Evolutionary conservation across 306 rosid species (phyloP), one percentile per base, ranked within the genome.

Genomic region (Ochetophila trinervis): DNA sequence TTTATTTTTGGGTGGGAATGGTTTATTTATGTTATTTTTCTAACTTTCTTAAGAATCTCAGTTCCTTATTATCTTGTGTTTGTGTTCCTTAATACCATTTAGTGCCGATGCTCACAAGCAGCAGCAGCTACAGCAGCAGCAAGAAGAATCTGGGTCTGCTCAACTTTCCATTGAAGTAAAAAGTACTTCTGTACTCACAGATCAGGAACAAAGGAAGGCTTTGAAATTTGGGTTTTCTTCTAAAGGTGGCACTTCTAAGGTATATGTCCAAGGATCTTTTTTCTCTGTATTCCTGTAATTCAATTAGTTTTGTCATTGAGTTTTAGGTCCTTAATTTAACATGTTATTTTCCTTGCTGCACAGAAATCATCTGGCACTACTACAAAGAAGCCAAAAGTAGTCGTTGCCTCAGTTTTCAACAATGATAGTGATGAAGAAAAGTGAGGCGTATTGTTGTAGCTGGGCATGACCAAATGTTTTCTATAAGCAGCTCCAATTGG

Each of bases 161-260:
- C 18, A 79, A 60, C 85, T 24, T 80, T 64, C 96, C 50, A 47
- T 79, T 24, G 95, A 84, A 67, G 52, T 80, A 65, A 82, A 24
- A 80, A 80, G 81, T 76, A 84, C 89, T 17, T 85, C 98, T 8
- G 70, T 84, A 17, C 87, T 89, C 65, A 82, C 84, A 35, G 92
- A 82, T 81, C 93, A 93, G 78, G 95, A 89, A 36, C 96, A 86
- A 69, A 83, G 98, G 69, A 85, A 87, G 78, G 77, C 93, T 51
- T 79, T 89, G 81, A 93, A 89, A 76, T 93, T 93, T 72, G 98
- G 93, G 53, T 89, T 93, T 85, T 84, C 98, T 70, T 83, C 96
- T 35, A 93, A 89, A 81, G 84, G 93, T 66, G 78, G 84, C 69
- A 78, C 76, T 57, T 85, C 93, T 53, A 92, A 87, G 92, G 89